Percentiles rank a stretch among this genome's conserved stretches.
Evolutionary conservation across 768 basidiomycete genomes (phyloP).

Genomic region (Clathrus columnatus): DNA sequence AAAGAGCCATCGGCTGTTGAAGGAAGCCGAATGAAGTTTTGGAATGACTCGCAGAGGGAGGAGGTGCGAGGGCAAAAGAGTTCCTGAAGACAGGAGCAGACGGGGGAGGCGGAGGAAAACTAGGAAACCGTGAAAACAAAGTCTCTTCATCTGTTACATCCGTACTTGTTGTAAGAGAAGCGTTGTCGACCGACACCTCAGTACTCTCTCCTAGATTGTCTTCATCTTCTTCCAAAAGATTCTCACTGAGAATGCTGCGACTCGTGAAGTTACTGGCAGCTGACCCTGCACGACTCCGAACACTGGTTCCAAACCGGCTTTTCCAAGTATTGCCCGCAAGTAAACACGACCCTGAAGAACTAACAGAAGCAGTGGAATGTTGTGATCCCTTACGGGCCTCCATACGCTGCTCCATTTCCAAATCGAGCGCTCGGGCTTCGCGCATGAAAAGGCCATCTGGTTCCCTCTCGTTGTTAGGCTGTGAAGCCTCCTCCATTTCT

Average conservation of each 20-base stretch:
- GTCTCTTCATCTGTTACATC: slow-evolving; percentile 26
- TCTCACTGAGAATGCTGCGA: slow-evolving; percentile 66
- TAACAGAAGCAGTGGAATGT: slow-evolving; percentile 35
- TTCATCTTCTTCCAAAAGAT: slow-evolving; percentile 77
- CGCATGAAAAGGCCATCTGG: slow-evolving; percentile 47
- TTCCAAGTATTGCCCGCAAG: slow-evolving; percentile 56
- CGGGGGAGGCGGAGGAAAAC: slow-evolving; percentile 7
- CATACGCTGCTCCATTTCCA: slow-evolving; percentile 79
- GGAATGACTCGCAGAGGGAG: slow-evolving; percentile 49
- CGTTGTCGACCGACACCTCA: slow-evolving; percentile 5
- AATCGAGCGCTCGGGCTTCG: slow-evolving; percentile 77
- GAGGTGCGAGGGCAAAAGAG: slow-evolving; percentile 24
- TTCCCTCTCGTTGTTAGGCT: slow-evolving; percentile 45
- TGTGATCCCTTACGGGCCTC: slow-evolving; percentile 48
- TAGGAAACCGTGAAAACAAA: slow-evolving; percentile 16
- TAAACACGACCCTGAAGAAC: slow-evolving; percentile 20
- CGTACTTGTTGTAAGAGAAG: slow-evolving; percentile 18
- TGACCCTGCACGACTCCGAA: slow-evolving; percentile 64
- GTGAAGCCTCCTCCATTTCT: slow-evolving; percentile 45
- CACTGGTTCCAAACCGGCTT: slow-evolving; percentile 40
- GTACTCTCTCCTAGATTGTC: slow-evolving; percentile 25
- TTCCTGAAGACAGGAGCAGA: slow-evolving; percentile 12
- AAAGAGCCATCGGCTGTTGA: slow-evolving; percentile 44
- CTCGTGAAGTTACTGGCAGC: slow-evolving; percentile 61
- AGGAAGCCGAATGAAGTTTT: slow-evolving; percentile 50